These are phyloP conservation scores for Piloderma croceum DNA, from an alignment of 768 basidiomycete genomes.

Conservation along the genomic window DNA sequence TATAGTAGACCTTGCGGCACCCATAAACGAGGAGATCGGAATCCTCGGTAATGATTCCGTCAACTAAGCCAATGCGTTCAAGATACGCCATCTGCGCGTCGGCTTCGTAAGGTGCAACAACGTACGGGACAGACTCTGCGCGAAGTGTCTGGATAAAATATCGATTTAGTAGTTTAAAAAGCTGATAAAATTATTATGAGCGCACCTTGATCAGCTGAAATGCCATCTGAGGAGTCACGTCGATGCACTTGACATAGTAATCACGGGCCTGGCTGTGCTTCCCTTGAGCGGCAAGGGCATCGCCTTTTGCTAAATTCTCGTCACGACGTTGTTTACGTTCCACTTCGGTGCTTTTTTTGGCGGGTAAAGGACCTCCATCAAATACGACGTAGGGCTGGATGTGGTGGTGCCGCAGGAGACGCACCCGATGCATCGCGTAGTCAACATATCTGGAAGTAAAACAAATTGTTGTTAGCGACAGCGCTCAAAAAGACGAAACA, in stretches of 20 bases:
- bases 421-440: conserved; percentile 90
- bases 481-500: not conserved
- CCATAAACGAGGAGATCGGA: conserved; percentile 97
- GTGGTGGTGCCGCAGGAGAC: conserved; percentile 76
- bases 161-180: conserved; percentile 4
- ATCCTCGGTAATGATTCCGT: conserved; percentile 95
- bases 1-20: conserved; percentile 89
- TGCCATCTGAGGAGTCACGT: conserved; percentile 97
- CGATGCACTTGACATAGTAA: conserved; percentile 83
- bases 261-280: conserved; percentile 80
- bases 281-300: conserved; percentile 70
- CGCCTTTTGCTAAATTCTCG: conserved; percentile 71
- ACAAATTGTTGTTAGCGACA: not conserved
- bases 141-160: conserved; percentile 64
- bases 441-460: conserved; percentile 73
- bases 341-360: conserved; percentile 86
- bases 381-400: conserved; percentile 92
- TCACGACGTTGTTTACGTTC: conserved; percentile 72
- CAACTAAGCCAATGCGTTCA: conserved; percentile 74
- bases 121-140: conserved; percentile 73
- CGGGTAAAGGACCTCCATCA: conserved; percentile 92
- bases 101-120: conserved; percentile 98
- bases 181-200: conserved; percentile 3
- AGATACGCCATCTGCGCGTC: conserved; percentile 95
- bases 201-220: conserved; percentile 92